Percentiles rank a stretch among this genome's conserved stretches.
Conservation (phyloP, 2,329 filamentous ascomycete genomes). For the Trematosphaeria pertusa region DNA sequence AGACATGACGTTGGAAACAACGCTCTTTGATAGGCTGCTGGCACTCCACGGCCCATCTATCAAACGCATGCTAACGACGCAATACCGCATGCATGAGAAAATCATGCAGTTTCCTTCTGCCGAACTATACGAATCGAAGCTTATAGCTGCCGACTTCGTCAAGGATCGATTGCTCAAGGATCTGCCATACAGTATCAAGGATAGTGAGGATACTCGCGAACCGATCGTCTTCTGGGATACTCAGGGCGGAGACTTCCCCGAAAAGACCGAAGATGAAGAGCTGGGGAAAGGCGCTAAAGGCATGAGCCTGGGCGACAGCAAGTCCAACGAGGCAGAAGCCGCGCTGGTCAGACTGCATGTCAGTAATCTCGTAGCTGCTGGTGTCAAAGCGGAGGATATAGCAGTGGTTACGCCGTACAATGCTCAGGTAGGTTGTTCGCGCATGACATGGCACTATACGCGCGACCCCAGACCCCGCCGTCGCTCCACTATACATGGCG, state of each 20-base stretch:
- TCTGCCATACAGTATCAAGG: slow-evolving; percentile 76
- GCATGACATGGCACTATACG: slow-evolving; percentile 11
- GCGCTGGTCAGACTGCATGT: slow-evolving; percentile 82
- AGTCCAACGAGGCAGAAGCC: slow-evolving; percentile 92
- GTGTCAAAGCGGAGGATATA: slow-evolving; percentile 82
- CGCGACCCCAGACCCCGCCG: slow-evolving; percentile 1
- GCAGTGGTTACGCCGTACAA: slow-evolving; percentile 97
- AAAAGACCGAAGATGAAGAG: slow-evolving; percentile 78
- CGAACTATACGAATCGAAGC: slow-evolving; percentile 81
- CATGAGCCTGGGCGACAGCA: slow-evolving; percentile 73
- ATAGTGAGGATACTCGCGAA: slow-evolving; percentile 85
- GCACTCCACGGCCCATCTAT: slow-evolving; percentile 80
- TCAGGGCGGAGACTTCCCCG: slow-evolving; percentile 89
- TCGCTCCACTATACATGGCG: slow-evolving; percentile 2
- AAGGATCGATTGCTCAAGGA: slow-evolving; percentile 76
- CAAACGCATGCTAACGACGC: slow-evolving; percentile 94
- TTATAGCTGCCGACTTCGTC: slow-evolving; percentile 82
- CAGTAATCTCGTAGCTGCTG: slow-evolving; percentile 74
- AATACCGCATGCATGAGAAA: slow-evolving; percentile 96
- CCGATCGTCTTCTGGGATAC: slow-evolving; percentile 95
- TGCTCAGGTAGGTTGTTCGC: slow-evolving; percentile 69
- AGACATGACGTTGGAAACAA: slow-evolving; percentile 76
- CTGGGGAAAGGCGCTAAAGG: slow-evolving; percentile 55
- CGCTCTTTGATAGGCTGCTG: slow-evolving; percentile 89
- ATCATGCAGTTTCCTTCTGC: slow-evolving; percentile 96